Evolutionary conservation across 176 grass and related monocot genomes (phyloP), one percentile per base, ranked within the genome.

Genomic region (Oryza rufipogon): DNA sequence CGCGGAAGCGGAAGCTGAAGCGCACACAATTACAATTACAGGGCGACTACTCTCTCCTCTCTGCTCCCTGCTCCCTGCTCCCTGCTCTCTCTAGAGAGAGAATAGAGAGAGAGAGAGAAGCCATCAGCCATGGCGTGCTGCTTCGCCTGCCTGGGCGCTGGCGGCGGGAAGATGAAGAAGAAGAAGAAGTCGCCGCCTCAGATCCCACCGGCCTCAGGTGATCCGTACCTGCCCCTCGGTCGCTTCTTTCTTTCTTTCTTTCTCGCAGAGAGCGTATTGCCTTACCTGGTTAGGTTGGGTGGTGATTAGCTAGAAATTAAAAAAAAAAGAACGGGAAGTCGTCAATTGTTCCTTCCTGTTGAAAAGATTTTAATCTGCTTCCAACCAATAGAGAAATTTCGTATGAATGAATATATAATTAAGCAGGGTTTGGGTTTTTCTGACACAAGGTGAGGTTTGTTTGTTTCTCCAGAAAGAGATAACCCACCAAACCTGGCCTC

Each of bases 191-290:
- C 47, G 71, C 20, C 86, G 83, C 73, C 70, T 30, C 86, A 91
- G 92, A 94, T 94, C 88, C 79, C 89, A 36, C 70, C 83, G 23
- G 65, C 70, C 49, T 73, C 84, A 84, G 89, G 92, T 89, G 81
- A 83, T 84, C 48, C 78, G 13, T 3, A 0, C 44, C 71, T 32
- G 64, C 76, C 39, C 32, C 11, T 42, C 41, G 1, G 1, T 34
- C 17, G 17, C 33, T 19, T 11, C 34, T 36, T 36, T 36, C 34
- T 38, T 38, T 38, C 36, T 42, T 42, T 42, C 41, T 42, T 12
- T 10, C 46, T 48, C 11, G 46, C 46, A 48, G 46, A 48, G 46
- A 48, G 12, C 12, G 47, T 49, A 49, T 15, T 14, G 11, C 42
- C 9, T 44, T 44, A 8, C 9, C 6, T 44, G 42, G 42, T 9